Evolutionary conservation across 192 early-diverging fungal genomes (phyloP).

Genomic region (Backusella macrospora): DNA sequence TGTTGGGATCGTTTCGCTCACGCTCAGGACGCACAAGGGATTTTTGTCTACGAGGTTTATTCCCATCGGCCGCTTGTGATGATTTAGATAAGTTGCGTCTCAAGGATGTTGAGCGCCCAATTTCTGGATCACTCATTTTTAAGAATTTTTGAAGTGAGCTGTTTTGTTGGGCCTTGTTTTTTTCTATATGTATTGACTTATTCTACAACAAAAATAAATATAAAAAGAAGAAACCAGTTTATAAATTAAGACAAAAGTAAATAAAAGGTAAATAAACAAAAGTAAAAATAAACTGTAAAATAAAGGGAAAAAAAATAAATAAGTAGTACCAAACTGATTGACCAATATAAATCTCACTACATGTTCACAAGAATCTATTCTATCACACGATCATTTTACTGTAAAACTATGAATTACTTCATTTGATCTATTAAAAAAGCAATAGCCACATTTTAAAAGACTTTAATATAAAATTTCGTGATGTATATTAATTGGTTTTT

Average conservation of each 20-base stretch:
- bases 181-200: neutral
- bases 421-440: neutral
- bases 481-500: neutral
- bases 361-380: slow-evolving; percentile 1
- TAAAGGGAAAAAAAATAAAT: neutral
- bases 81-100: slow-evolving; percentile 71
- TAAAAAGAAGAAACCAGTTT: slow-evolving; percentile 11
- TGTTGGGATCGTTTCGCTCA: slow-evolving; percentile 54
- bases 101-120: slow-evolving; percentile 17
- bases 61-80: slow-evolving; percentile 27
- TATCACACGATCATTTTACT: slow-evolving; percentile 17
- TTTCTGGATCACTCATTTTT: slow-evolving; percentile 4
- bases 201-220: neutral
- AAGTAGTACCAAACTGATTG: slow-evolving; percentile 17
- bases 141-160: neutral
- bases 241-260: neutral
- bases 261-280: slow-evolving; percentile 4
- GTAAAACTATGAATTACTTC: slow-evolving; percentile 1
- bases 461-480: neutral
- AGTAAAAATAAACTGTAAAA: slow-evolving; percentile 3
- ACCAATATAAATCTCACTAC: slow-evolving; percentile 9
- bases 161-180: neutral
- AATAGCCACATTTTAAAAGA: neutral
- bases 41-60: slow-evolving; percentile 48
- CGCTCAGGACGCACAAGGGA: slow-evolving; percentile 72